phyloP scores from a whole-genome alignment of 23 red algal species.

The Chondrus crispus region DNA sequence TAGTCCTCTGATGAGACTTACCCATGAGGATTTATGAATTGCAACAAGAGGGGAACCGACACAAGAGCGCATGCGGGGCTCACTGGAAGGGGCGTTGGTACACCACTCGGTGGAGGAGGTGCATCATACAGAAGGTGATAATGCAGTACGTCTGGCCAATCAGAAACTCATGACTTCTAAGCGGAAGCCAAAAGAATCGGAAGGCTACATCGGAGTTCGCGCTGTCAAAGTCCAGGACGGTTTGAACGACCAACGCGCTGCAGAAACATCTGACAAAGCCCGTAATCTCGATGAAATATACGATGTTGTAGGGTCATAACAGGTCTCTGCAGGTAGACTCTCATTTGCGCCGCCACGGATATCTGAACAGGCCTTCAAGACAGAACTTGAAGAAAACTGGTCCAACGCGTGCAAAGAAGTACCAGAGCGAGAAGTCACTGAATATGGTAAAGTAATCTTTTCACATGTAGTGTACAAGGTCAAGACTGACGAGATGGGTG shows the following conservation, averaged over 20 bases:
- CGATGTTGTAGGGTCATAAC: background rate
- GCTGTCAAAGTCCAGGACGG: background rate
- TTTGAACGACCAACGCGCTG: background rate
- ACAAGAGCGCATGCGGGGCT: background rate
- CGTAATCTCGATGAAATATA: background rate
- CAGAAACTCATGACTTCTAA: too few relatives aligned
- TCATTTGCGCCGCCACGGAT: background rate
- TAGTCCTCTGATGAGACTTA: background rate
- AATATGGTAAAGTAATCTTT: background rate
- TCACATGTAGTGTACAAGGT: conserved; percentile 7
- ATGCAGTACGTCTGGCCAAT: too few relatives aligned
- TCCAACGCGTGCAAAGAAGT: background rate
- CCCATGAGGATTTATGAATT: background rate
- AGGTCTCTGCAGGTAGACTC: background rate
- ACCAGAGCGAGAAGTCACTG: background rate
- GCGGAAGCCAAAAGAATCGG: background rate
- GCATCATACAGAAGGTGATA: too few relatives aligned
- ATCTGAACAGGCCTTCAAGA: background rate
- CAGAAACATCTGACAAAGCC: background rate
- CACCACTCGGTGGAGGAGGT: too few relatives aligned
- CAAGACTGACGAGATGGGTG: background rate
- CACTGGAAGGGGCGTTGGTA: background rate
- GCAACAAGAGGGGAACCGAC: background rate
- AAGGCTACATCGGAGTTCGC: background rate
- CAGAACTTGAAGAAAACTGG: background rate